These are phyloP conservation scores for Cryptococcus amylolentus DNA, from an alignment of 1,284 basidiomycete species.

Conservation along the genomic window DNA sequence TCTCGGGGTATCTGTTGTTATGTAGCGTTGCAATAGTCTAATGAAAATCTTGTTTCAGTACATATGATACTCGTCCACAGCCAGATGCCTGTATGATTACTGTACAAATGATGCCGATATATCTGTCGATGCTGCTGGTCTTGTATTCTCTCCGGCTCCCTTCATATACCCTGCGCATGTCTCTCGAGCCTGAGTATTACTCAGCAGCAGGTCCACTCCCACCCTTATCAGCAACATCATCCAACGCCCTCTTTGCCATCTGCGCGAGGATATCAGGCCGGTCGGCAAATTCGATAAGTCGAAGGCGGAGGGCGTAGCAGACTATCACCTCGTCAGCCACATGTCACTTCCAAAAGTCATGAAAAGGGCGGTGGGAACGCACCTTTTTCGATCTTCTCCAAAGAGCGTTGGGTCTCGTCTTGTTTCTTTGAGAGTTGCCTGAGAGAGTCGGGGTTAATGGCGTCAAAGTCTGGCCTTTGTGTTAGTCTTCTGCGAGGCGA, in stretches of 20 bases:
- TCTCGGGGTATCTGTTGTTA: too few species aligned
- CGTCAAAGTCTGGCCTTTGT: conserved; percentile 34
- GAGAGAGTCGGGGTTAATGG: conserved; percentile 29
- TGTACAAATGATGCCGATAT: too few species aligned
- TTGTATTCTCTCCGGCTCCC: too few species aligned
- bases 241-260: conserved; percentile 47
- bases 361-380: conserved; percentile 21
- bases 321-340: conserved; percentile 22
- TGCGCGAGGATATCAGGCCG: conserved; percentile 46
- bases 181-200: neutral
- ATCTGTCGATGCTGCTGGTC: too few species aligned
- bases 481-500: neutral
- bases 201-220: neutral
- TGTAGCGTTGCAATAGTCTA: too few species aligned
- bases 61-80: too few species aligned
- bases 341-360: neutral
- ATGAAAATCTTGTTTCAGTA: too few species aligned
- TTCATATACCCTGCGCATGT: too few species aligned
- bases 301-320: conserved; percentile 47
- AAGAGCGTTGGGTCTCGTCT: conserved; percentile 72
- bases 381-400: conserved; percentile 95
- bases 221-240: conserved; percentile 32
- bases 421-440: conserved; percentile 78
- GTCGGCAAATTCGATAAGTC: conserved; percentile 48
- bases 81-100: too few species aligned